These are phyloP conservation scores for Lactarius indigo DNA, from an alignment of 768 basidiomycete genomes.

Conservation along the genomic window DNA sequence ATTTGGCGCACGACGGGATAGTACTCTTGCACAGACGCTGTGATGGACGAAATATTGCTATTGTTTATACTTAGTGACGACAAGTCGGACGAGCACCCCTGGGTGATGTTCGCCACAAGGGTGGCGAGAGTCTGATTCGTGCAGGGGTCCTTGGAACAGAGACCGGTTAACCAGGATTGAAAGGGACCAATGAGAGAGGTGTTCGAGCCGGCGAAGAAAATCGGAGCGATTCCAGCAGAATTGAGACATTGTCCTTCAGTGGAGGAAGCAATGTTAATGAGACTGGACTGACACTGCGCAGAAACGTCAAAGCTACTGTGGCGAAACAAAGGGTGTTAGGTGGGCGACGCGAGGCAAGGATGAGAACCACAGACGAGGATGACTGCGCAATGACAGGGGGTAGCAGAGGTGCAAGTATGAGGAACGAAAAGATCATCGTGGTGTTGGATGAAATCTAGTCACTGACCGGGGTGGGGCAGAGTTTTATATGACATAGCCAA, in stretches of 20 bases:
- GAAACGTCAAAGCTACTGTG: slow-evolving; percentile 38
- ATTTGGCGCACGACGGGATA: slow-evolving; percentile 59
- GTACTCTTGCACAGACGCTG: slow-evolving; percentile 42
- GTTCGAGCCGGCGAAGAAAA: slow-evolving; percentile 35
- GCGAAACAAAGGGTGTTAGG: not conserved
- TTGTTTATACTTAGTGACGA: slow-evolving; percentile 25
- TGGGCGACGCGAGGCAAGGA: not conserved
- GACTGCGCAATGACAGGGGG: slow-evolving; percentile 25
- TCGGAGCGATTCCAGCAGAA: slow-evolving; percentile 41
- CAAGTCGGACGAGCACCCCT: slow-evolving; percentile 47
- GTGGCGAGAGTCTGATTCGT: slow-evolving; percentile 55
- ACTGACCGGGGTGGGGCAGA: not conserved
- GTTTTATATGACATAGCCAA: not conserved
- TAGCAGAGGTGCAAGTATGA: slow-evolving; percentile 21
- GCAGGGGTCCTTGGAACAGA: slow-evolving; percentile 53
- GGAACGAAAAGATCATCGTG: slow-evolving; percentile 11
- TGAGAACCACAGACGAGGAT: slow-evolving; percentile 19
- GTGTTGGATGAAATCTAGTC: not conserved
- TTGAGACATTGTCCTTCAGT: slow-evolving; percentile 51
- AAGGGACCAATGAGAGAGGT: slow-evolving; percentile 47
- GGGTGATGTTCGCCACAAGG: slow-evolving; percentile 51
- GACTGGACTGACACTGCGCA: slow-evolving; percentile 43
- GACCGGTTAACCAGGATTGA: slow-evolving; percentile 55
- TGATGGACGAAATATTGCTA: slow-evolving; percentile 29
- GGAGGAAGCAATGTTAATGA: slow-evolving; percentile 42